A percentile compares a stretch with the other conserved stretches of the same genome.
These are phyloP conservation scores for Colletotrichum orchidophilum DNA, from an alignment of 2,329 filamentous ascomycete genomes.

Conservation along the genomic window DNA sequence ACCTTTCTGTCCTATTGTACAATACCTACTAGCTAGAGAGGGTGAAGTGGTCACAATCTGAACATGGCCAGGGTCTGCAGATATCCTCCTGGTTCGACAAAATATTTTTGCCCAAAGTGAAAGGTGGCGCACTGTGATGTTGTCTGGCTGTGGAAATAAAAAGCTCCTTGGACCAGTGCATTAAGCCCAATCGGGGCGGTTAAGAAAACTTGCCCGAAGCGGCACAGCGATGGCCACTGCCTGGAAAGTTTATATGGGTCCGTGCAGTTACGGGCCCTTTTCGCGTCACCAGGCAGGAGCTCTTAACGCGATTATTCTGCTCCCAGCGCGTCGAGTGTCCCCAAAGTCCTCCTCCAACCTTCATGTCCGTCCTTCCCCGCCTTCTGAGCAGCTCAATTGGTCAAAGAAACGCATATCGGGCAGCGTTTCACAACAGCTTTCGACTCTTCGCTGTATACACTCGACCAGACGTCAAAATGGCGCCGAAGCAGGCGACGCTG, in stretches of 20 bases:
- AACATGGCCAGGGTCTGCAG: slow-evolving; percentile 32
- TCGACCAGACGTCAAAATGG: slow-evolving; percentile 45
- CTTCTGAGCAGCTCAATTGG: slow-evolving; percentile 16
- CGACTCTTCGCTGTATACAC: slow-evolving; percentile 1
- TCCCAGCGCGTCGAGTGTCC: slow-evolving; percentile 48
- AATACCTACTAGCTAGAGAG: slow-evolving; percentile 36
- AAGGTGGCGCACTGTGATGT: not conserved
- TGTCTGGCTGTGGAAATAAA: not conserved
- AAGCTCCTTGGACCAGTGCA: not conserved
- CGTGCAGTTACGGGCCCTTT: not conserved
- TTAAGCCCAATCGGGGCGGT: not conserved
- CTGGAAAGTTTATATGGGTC: slow-evolving; percentile 7
- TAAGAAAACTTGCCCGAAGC: not conserved
- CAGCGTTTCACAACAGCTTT: not conserved
- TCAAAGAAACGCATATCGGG: slow-evolving; percentile 8
- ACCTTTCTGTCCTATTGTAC: slow-evolving; percentile 35
- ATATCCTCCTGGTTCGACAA: slow-evolving; percentile 29
- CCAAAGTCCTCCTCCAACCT: slow-evolving; percentile 7
- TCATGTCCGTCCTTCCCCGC: slow-evolving; percentile 31
- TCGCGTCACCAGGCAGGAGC: slow-evolving; percentile 18
- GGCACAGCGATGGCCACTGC: not conserved
- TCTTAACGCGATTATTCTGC: slow-evolving; percentile 51
- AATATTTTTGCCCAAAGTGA: not conserved
- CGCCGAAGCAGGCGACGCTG: slow-evolving; percentile 80
- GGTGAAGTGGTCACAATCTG: slow-evolving; percentile 33